Base-by-base conservation (phyloP, 2,329 filamentous ascomycete genomes). In the Aspergillus brasiliensis region DNA sequence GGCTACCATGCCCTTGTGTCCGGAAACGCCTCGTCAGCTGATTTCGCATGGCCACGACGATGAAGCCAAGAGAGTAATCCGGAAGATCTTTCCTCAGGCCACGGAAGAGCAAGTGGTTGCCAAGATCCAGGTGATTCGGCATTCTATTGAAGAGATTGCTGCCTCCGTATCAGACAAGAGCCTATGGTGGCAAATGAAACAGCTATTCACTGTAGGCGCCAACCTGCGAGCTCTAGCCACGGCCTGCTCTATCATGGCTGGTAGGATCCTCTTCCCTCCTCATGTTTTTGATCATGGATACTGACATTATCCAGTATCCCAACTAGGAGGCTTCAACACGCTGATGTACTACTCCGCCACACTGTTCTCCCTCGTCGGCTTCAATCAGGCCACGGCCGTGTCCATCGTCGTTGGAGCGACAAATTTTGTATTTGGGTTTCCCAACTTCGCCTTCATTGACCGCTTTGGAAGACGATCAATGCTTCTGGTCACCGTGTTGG, bases 21-120 rank as follows among this genome's bases (percentile, higher is more conserved):
- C 81, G 0, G 81, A 84, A 58, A 81, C 78, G 1, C 81, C 81
- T 6, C 77, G 80, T 4, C 79, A 82, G 58, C 70, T 83, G 4
- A 70, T 83, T n/a, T 19, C 49, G 5, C 79, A 81, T 51, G 71
- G 73, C 3, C 77, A 75, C 42, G 42, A 64, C 7, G 78, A 80
- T 8, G 75, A 79, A 28, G 80, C 80, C 2, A 72, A 71, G 5
- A 58, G 51, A 34, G 73, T 74, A 38, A 52, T 76, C 69, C 57
- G 73, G 64, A 63, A 61, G 25, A 67, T 72, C 13, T 71, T 68
- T 34, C 62, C 66, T 8, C 49, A 59, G 6, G 63, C 62, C 2
- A 81, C 77, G 1, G 67, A 73, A 1, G 66, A 77, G 48, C 79
- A 82, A 59, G 73, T 83, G 1, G 63, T 75, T 38, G 72, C 78